Evolutionary conservation across 352 stramenopile species (phyloP).

Genomic region (Globisporangium parvum): DNA sequence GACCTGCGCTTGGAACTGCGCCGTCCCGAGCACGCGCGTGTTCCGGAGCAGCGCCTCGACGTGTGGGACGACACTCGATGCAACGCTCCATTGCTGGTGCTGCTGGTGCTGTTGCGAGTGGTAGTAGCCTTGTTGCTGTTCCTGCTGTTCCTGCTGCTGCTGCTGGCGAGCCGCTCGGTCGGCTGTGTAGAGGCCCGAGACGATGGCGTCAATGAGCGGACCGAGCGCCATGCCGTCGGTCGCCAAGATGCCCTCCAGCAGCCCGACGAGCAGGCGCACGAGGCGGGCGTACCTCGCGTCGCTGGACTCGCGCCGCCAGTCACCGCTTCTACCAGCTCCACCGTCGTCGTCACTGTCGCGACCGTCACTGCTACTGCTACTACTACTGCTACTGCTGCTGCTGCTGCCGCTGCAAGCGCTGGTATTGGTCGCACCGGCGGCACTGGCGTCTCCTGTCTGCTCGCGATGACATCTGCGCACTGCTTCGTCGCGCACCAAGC

Average conservation of each 20-base stretch:
- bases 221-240: too few species aligned
- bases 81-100: slow-evolving; percentile 1
- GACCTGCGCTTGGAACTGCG: slow-evolving; percentile 8
- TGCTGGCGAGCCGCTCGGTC: too few species aligned
- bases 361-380: not conserved
- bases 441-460: too few species aligned
- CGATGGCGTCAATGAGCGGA: too few species aligned
- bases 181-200: too few species aligned
- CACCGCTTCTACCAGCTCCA: too few species aligned
- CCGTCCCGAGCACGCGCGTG: slow-evolving; percentile 3
- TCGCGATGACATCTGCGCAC: too few species aligned
- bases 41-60: slow-evolving; percentile 10
- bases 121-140: too few species aligned
- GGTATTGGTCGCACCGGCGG: too few species aligned
- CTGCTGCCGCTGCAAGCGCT: not conserved
- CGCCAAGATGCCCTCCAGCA: slow-evolving; percentile 2
- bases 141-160: too few species aligned
- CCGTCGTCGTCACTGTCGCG: not conserved
- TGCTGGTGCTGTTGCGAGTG: too few species aligned
- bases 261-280: slow-evolving; percentile 3
- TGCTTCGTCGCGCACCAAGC: too few species aligned
- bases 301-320: not conserved
- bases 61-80: slow-evolving; percentile 2
- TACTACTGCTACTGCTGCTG: not conserved
- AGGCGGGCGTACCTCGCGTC: slow-evolving; percentile 1